Base-by-base conservation (phyloP, 2,329 filamentous ascomycete genomes). In the Colletotrichum australisinense region DNA sequence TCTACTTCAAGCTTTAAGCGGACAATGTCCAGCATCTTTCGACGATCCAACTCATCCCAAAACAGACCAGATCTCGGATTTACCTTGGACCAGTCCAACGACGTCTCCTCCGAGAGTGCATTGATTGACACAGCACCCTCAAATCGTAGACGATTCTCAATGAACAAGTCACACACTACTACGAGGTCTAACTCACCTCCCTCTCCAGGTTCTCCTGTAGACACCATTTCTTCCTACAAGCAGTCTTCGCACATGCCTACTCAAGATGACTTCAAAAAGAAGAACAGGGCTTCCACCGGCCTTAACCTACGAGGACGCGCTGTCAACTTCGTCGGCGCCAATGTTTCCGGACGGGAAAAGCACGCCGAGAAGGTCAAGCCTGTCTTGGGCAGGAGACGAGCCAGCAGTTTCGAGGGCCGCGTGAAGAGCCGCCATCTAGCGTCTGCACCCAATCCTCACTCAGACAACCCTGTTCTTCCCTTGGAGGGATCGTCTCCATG, bases 281-380 rank as follows among this genome's bases (percentile, higher is more conserved):
- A 90, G 80, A 83, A 83, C 70, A 86, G 88, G 19, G 84, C 87
- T 5, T 83, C 84, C 2, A 91, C 89, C 5, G 88, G 87, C 28
- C 78, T 90, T 26, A 84, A 81, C 9, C 75, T 90, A 3, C 86
- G 87, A 55, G 83, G 84, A 24, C 85, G 84, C 19, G 84, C 83
- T 16, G 84, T 89, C 64, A 87, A 87, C 76, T 89, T 89, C 72
- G 83, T 83, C 62, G 81, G 79, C 14, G 76, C 78, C 52, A 80
- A 69, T 72, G 78, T 73, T 68, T 74, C 56, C 53, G 76, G 57
- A 73, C 76, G 70, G 74, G 72, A 76, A 62, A 76, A 81, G 75
- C 75, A 77, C 80, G 82, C 38, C 79, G 56, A 67, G 8, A 68
- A 69, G 49, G 42, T 49, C 16, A 76, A 77, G 71, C 63, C 72